Conservation (phyloP, 176 grass and related monocot genomes). For the Triticum aestivum region DNA sequence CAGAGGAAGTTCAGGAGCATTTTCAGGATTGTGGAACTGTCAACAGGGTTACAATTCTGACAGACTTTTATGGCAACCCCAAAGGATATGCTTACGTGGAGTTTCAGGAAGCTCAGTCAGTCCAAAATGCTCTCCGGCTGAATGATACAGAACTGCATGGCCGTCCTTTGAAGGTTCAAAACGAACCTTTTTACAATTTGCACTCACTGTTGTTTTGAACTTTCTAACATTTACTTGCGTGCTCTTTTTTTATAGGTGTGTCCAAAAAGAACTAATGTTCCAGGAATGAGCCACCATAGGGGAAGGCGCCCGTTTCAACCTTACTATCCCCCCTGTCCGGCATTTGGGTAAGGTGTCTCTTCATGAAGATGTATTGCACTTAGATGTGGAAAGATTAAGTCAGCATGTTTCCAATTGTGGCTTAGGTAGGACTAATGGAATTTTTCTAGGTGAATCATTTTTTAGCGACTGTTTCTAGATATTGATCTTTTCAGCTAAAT, state of each 20-base stretch:
- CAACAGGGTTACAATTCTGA: conserved; percentile 75
- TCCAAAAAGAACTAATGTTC: conserved; percentile 79
- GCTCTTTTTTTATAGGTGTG: conserved; percentile 41
- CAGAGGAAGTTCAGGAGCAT: conserved; percentile 77
- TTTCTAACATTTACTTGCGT: background rate
- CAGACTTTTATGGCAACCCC: conserved; percentile 62
- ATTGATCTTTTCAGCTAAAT: background rate
- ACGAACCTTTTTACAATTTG: background rate
- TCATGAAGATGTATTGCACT: conserved; percentile 10
- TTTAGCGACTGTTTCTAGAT: background rate
- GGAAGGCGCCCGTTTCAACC: conserved; percentile 44
- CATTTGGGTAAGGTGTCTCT: conserved; percentile 60
- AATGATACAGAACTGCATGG: conserved; percentile 71
- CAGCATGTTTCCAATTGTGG: background rate
- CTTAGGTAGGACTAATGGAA: background rate
- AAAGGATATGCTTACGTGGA: conserved; percentile 86
- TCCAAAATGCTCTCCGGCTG: conserved; percentile 64
- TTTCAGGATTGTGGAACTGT: conserved; percentile 75
- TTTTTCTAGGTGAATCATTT: background rate
- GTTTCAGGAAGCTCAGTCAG: conserved; percentile 66
- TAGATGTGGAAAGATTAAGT: conserved; percentile 14
- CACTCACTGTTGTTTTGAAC: background rate
- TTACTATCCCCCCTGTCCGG: conserved; percentile 49
- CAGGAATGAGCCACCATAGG: conserved; percentile 63
- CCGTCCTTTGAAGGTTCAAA: conserved; percentile 60